Conservation (phyloP, 1,284 basidiomycete species). For the Apiotrichum sp. region DNA sequence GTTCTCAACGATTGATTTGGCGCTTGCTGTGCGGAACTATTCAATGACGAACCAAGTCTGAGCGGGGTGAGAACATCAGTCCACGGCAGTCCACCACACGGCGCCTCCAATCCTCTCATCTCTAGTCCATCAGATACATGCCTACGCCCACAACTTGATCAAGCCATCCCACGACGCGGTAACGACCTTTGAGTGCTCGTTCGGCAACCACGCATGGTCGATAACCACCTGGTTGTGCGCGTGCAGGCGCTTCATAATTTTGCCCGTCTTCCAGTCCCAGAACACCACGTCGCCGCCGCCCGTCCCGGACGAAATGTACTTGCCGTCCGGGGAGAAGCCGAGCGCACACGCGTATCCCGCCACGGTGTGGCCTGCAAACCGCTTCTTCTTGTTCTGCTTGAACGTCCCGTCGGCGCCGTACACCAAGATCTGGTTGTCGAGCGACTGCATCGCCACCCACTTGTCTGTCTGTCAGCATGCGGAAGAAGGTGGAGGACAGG, state of each 20-base stretch:
- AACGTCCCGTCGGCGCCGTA: slow-evolving; percentile 91
- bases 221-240: slow-evolving; percentile 94
- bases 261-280: slow-evolving; percentile 99
- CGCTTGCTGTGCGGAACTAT: no score
- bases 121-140: neutral
- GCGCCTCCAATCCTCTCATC: no score
- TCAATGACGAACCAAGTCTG: no score
- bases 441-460: slow-evolving; percentile 93
- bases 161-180: slow-evolving; percentile 96
- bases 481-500: neutral
- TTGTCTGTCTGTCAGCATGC: slow-evolving; percentile 57
- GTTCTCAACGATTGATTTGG: no score
- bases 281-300: slow-evolving; percentile 92
- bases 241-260: slow-evolving; percentile 79
- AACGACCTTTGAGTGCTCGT: slow-evolving; percentile 92
- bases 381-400: slow-evolving; percentile 95
- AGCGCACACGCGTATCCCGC: slow-evolving; percentile 96
- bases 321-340: slow-evolving; percentile 94
- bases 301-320: slow-evolving; percentile 91
- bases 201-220: slow-evolving; percentile 94
- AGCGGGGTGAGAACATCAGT: no score
- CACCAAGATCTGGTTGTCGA: slow-evolving; percentile 96
- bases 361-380: slow-evolving; percentile 92
- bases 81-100: no score
- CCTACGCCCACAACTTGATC: slow-evolving; percentile 81